Base-by-base conservation (phyloP, 306 rosid species). In the Arachis stenosperma region DNA sequence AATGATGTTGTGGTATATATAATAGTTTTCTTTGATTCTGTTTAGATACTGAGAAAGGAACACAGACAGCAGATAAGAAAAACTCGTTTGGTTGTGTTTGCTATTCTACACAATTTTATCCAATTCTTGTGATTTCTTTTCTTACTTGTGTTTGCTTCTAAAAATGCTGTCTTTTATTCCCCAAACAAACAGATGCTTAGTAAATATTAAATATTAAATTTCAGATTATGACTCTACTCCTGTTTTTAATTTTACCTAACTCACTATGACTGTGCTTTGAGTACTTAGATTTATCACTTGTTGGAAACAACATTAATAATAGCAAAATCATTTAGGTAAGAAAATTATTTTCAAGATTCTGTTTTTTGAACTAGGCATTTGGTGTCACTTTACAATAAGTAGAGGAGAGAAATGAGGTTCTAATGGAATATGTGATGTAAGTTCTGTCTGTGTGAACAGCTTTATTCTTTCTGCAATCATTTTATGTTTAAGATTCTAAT, bases 351-450 rank as follows among this genome's bases (percentile, higher is more conserved):
- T 44, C 58, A 56, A 75, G 59, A 58, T 70, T 46, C 42, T 29
- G 33, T 11, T 58, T 70, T 54, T 56, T 29, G 29, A 65, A 65
- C 44, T 71, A 9, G 59, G 46, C 14, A 37, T 44, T 75, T 30
- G 6, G 9, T 62, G 59, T 75, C 1, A n/a, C 52, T 65, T 81
- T 60, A 44, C 61, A 53, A 11, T 17, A 52, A 64, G 62, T 66
- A 30, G 75, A 60, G 43, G 51, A 29, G 43, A 40, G 39, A 54
- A 67, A 57, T 71, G 52, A 54, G 47, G 37, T 59, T 65, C 22
- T 72, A 0, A 42, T 51, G 65, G 51, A 75, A 51, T 65, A 29
- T 55, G 13, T 57, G 39, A 53, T 68, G 66, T 48, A 29, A 73
- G 51, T 59, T 36, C 12, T 9, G 56, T 37, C n/a, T 54, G 46